These are phyloP conservation scores for Coelastrella sp. DNA, from an alignment of 139 green algal genomes.

Conservation along the genomic window DNA sequence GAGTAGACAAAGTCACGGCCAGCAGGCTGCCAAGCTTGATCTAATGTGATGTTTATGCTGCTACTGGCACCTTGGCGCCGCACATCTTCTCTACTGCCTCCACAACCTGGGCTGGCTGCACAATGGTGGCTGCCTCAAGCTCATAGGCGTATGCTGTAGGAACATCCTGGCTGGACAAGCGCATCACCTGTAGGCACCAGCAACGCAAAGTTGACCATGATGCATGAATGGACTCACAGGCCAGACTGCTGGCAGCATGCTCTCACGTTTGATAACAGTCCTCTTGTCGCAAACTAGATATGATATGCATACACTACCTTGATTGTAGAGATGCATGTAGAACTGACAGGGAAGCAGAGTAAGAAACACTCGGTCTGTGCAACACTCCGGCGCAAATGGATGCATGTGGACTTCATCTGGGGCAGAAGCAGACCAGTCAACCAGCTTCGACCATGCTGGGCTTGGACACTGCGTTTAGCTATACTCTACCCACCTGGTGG, in stretches of 20 bases:
- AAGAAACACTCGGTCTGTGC: background rate
- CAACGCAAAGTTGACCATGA: background rate
- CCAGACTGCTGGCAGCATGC: too few relatives aligned
- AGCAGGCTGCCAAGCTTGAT: too few relatives aligned
- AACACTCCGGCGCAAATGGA: background rate
- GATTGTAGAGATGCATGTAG: too few relatives aligned
- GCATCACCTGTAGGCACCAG: slow-evolving; percentile 73
- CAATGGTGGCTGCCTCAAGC: slow-evolving; percentile 95
- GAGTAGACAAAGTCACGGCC: too few relatives aligned
- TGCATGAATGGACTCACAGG: too few relatives aligned
- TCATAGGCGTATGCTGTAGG: slow-evolving; percentile 95
- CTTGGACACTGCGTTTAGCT: too few relatives aligned
- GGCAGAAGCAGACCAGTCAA: background rate
- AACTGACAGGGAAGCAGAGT: too few relatives aligned
- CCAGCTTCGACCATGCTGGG: too few relatives aligned
- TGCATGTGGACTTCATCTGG: background rate
- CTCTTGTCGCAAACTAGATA: too few relatives aligned
- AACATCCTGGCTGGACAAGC: slow-evolving; percentile 91
- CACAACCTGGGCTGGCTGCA: slow-evolving; percentile 89
- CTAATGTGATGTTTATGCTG: background rate
- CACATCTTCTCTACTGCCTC: slow-evolving; percentile 62
- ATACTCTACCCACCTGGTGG: slow-evolving; percentile 74
- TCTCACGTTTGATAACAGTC: too few relatives aligned
- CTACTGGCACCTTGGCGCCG: slow-evolving; percentile 31
- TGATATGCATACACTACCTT: background rate